phyloP scores from a whole-genome alignment of 805 yeast species.

The Starmerella davenportii region DNA sequence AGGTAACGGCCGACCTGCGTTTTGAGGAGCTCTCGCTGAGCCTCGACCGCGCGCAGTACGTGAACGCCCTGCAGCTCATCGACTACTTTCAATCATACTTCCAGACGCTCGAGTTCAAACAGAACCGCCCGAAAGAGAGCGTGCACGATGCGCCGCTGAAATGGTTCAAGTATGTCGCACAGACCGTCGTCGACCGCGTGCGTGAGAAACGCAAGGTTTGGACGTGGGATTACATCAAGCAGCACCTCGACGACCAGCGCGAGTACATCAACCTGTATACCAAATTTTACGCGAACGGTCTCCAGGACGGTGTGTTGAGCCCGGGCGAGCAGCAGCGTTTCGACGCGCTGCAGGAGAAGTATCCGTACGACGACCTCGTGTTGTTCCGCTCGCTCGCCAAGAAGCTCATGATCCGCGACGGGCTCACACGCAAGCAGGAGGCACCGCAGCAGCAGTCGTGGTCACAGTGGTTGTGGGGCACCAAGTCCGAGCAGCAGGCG shows the following conservation, averaged over 20 bases:
- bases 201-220: conserved; percentile 64
- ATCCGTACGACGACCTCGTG: conserved; percentile 62
- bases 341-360: conserved; percentile 36
- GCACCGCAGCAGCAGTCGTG: conserved; percentile 10
- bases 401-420: conserved; percentile 43
- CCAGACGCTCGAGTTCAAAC: conserved; percentile 58
- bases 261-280: conserved; percentile 55
- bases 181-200: conserved; percentile 58
- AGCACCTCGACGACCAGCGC: conserved; percentile 54
- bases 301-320: conserved; percentile 12
- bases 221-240: conserved; percentile 72
- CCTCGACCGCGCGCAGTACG: conserved; percentile 68
- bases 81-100: conserved; percentile 64
- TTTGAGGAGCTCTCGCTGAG: conserved; percentile 83
- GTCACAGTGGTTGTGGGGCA: conserved; percentile 16
- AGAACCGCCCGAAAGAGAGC: conserved; percentile 41
- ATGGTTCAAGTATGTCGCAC: conserved; percentile 72
- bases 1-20: conserved; percentile 51
- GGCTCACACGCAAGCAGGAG: conserved; percentile 14
- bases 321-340: conserved; percentile 26
- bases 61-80: conserved; percentile 62
- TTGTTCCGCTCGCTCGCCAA: conserved; percentile 72
- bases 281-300: conserved; percentile 29
- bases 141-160: conserved; percentile 44
- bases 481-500: conserved; percentile 1